Base-by-base conservation (phyloP, 805 yeast genomes). In the Ogataea ganodermae region DNA sequence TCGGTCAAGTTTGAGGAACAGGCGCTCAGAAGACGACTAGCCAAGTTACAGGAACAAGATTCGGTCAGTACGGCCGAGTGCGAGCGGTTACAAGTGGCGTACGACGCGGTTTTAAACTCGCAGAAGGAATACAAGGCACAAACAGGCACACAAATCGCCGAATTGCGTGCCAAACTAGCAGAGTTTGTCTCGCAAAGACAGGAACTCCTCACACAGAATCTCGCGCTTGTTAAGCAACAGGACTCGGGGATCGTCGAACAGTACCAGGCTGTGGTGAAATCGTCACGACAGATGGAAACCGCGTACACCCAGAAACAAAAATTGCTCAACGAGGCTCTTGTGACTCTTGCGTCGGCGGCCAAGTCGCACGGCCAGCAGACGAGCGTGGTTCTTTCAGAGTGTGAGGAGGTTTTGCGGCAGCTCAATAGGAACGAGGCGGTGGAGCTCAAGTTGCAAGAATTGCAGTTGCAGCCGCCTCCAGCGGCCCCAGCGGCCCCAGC, bases 41-140 rank as follows among this genome's bases (percentile, higher is more conserved):
- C 70, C 10, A 74, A 70, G 49, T 61, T 80, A 33, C 78, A 78
- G 52, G 75, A 73, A 36, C 69, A 72, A 42, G 77, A 78, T 40
- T 65, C 70, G 1, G 56, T 66, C 4, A 62, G 76, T 7, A 68
- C 73, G 1, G 69, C 79, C 2, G 89, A 84, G 58, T 70, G 66
- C 42, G 84, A 79, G 58, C 60, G 84, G 44, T 67, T 81, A 52
- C 78, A 81, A 56, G 72, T 72, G 23, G 76, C 84, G 6, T 82
- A 84, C 60, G 85, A 83, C 52, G 75, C 83, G 0, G 60, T 84
- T 23, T 66, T 79, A 21, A 69, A 72, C 2, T 67, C 80, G 3
- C 84, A 80, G 51, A 66, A 67, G 41, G 61, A 80, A 47, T 81
- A 78, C 60, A 78, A 79, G 55, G 64, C 59, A 13, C 75, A 75